Percentiles rank a stretch among this genome's conserved stretches.
Evolutionary conservation across 1,284 basidiomycete species (phyloP).

Genomic region (Trichosporon sp.): DNA sequence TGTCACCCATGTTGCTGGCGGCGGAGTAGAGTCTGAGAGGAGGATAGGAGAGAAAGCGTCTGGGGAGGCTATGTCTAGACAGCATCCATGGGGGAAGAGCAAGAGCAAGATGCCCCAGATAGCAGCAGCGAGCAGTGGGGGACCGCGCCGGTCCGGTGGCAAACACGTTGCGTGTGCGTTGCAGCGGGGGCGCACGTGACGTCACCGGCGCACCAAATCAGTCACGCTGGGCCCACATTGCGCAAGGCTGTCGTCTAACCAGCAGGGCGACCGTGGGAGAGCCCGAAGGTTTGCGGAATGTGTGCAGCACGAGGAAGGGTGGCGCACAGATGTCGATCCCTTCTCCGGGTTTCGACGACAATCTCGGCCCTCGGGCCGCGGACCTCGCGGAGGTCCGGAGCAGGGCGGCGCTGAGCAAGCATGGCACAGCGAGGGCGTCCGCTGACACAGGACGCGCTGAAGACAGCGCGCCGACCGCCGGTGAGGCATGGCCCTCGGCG

Average conservation of each 20-base stretch:
- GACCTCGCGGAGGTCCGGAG: too few relatives aligned
- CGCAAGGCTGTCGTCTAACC: background rate
- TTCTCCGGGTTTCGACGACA: background rate
- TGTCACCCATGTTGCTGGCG: background rate
- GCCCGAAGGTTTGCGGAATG: background rate
- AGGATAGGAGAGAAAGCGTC: background rate
- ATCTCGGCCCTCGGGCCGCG: background rate
- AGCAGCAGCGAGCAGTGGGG: background rate
- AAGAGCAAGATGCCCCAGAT: background rate
- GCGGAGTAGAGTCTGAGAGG: background rate
- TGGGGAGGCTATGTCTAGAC: background rate
- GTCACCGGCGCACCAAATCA: background rate
- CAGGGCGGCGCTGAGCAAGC: background rate
- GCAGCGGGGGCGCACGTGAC: background rate
- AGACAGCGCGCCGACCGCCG: background rate
- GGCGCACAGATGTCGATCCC: background rate
- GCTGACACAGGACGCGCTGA: background rate
- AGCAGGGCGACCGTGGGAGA: too few relatives aligned
- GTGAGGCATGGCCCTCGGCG: background rate
- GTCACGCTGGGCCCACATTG: background rate
- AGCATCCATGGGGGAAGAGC: background rate
- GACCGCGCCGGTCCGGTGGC: background rate
- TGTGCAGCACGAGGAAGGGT: background rate
- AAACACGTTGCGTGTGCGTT: conserved; percentile 1
- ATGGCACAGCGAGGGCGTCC: background rate